phyloP scores from a whole-genome alignment of 768 basidiomycete species.

The Lentinula sp. region DNA sequence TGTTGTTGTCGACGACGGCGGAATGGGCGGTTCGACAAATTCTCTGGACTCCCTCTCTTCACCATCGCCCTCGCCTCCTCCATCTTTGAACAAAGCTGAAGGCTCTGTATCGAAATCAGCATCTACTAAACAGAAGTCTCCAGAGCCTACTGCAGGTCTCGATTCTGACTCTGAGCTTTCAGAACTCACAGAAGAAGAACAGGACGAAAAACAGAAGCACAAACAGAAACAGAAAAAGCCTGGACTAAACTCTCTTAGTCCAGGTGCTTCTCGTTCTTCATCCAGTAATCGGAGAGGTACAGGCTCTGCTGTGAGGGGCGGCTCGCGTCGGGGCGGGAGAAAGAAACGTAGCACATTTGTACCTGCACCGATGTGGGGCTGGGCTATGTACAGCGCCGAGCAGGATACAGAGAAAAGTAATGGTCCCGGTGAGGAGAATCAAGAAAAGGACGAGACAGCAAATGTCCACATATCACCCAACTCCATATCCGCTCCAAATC shows the following conservation, averaged over 20 bases:
- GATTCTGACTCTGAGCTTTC: conserved; percentile 75
- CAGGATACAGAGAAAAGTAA: conserved; percentile 32
- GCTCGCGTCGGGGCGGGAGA: conserved; percentile 21
- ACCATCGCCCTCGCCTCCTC: conserved; percentile 57
- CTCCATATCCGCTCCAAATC: background rate
- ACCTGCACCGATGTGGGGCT: conserved; percentile 82
- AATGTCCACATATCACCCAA: background rate
- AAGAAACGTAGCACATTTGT: conserved; percentile 64
- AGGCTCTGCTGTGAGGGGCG: conserved; percentile 1
- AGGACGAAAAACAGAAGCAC: conserved; percentile 35
- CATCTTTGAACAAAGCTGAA: conserved; percentile 14
- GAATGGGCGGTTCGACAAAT: conserved; percentile 53
- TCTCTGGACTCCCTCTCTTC: conserved; percentile 64
- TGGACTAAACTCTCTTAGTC: background rate
- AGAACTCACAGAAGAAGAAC: conserved; percentile 79
- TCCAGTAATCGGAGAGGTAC: conserved; percentile 1
- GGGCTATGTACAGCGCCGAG: conserved; percentile 51
- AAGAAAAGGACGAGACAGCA: conserved; percentile 11
- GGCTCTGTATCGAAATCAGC: background rate
- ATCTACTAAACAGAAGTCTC: conserved; percentile 10
- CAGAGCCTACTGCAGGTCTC: conserved; percentile 23
- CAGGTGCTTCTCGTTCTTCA: background rate
- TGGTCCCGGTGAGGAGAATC: conserved; percentile 13
- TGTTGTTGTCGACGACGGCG: conserved; percentile 18
- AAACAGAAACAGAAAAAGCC: conserved; percentile 11